phyloP scores from a whole-genome alignment of 2,329 filamentous ascomycete species.

The Trichoderma simmonsii region DNA sequence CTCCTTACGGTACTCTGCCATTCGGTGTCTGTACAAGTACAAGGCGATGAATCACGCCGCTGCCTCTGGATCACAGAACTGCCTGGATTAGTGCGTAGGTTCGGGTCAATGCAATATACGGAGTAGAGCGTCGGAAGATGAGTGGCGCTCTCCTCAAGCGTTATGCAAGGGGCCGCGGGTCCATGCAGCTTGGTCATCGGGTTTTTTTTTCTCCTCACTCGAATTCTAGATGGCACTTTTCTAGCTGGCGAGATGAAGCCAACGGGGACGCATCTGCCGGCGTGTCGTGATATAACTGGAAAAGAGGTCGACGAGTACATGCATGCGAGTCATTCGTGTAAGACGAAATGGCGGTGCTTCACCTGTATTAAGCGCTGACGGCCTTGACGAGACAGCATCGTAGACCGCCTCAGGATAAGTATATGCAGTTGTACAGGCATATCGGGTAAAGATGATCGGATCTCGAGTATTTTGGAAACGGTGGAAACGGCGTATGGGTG shows the following conservation, averaged over 20 bases:
- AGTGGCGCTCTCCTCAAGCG: neutral
- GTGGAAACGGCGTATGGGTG: neutral
- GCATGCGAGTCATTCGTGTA: neutral
- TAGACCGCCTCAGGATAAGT: neutral
- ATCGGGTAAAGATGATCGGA: neutral
- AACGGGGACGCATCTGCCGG: neutral
- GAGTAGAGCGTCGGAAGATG: neutral
- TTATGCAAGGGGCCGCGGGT: conserved; percentile 8
- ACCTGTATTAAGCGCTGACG: neutral
- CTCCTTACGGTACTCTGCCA: neutral
- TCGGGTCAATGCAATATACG: neutral
- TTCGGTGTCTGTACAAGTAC: neutral
- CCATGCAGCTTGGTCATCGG: neutral
- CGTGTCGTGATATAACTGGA: conserved; percentile 7
- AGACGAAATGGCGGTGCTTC: neutral
- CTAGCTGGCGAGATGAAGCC: neutral
- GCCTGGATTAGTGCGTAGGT: neutral
- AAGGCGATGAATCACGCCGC: neutral
- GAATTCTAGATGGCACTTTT: neutral
- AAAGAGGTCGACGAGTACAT: neutral
- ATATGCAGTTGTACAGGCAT: neutral
- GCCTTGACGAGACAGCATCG: neutral
- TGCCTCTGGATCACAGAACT: neutral
- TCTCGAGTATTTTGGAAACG: neutral
- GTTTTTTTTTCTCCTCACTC: neutral